Evolutionary conservation across 2,329 filamentous ascomycete genomes (phyloP).

Genomic region (Sporothrix inflata): DNA sequence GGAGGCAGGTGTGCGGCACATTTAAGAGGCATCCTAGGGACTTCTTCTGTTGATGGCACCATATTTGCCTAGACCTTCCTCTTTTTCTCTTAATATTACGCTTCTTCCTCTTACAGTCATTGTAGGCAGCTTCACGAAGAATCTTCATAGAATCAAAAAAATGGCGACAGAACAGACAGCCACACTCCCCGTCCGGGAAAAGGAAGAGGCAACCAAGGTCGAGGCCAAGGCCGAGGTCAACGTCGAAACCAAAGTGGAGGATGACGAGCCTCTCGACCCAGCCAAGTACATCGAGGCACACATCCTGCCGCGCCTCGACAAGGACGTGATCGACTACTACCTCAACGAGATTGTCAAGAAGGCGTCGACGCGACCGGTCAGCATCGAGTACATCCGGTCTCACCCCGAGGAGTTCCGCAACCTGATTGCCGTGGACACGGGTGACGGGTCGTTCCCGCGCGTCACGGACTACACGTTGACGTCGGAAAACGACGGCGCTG

Average conservation of each 20-base stretch:
- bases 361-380: background rate
- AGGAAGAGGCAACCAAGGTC: slow-evolving; percentile 44
- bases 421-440: slow-evolving; percentile 25
- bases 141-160: too few relatives aligned
- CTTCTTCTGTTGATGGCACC: background rate
- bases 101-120: background rate
- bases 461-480: slow-evolving; percentile 26
- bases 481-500: slow-evolving; percentile 24
- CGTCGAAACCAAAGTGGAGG: slow-evolving; percentile 28
- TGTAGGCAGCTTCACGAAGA: background rate
- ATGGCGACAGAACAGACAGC: slow-evolving; percentile 8
- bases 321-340: slow-evolving; percentile 29
- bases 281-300: slow-evolving; percentile 30
- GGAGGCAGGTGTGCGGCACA: background rate
- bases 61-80: background rate
- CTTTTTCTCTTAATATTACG: background rate
- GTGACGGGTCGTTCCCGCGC: slow-evolving; percentile 24
- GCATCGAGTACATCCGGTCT: slow-evolving; percentile 26
- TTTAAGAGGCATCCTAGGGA: background rate
- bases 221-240: slow-evolving; percentile 40
- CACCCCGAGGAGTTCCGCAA: slow-evolving; percentile 26
- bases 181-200: slow-evolving; percentile 30
- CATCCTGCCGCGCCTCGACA: slow-evolving; percentile 33
- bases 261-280: slow-evolving; percentile 15
- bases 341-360: slow-evolving; percentile 14